phyloP scores from a whole-genome alignment of 1,139 yeast species.

The Saccharomycopsis hybrid region DNA sequence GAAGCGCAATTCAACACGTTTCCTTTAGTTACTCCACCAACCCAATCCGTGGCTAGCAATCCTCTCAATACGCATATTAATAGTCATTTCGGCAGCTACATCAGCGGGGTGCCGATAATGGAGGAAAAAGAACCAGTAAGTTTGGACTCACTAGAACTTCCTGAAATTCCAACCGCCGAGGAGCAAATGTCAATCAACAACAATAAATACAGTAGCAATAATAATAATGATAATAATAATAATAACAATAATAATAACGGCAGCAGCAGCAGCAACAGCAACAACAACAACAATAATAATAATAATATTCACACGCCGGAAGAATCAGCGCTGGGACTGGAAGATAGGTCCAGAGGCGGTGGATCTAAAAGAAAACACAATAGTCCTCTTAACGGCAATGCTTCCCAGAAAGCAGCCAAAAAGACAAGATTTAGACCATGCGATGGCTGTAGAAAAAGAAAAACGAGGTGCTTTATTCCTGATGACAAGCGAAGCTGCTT shows the following conservation, averaged over 20 bases:
- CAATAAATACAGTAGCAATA: not conserved
- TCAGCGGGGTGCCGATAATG: not conserved
- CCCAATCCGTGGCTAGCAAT: too few relatives aligned
- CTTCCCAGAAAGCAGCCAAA: slow-evolving; percentile 7
- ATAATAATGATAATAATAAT: not conserved
- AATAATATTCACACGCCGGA: not conserved
- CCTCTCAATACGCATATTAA: too few relatives aligned
- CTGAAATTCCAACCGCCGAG: slow-evolving; percentile 11
- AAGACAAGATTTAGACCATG: slow-evolving; percentile 25
- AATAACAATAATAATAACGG: not conserved
- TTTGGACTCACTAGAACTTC: slow-evolving; percentile 19
- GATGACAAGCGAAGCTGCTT: slow-evolving; percentile 22
- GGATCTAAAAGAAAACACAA: not conserved
- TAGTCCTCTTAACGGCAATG: not conserved
- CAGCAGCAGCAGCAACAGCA: not conserved
- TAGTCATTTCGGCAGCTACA: not conserved
- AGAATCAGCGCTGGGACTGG: not conserved
- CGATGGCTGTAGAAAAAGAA: slow-evolving; percentile 27
- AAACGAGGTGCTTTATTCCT: slow-evolving; percentile 29
- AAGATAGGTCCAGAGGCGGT: not conserved
- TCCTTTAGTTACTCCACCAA: too few relatives aligned
- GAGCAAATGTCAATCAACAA: not conserved
- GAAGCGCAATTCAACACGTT: too few relatives aligned
- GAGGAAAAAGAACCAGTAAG: slow-evolving; percentile 15
- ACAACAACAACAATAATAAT: not conserved